phyloP scores from a whole-genome alignment of 805 yeast genomes.

The Pichia manshurica region DNA sequence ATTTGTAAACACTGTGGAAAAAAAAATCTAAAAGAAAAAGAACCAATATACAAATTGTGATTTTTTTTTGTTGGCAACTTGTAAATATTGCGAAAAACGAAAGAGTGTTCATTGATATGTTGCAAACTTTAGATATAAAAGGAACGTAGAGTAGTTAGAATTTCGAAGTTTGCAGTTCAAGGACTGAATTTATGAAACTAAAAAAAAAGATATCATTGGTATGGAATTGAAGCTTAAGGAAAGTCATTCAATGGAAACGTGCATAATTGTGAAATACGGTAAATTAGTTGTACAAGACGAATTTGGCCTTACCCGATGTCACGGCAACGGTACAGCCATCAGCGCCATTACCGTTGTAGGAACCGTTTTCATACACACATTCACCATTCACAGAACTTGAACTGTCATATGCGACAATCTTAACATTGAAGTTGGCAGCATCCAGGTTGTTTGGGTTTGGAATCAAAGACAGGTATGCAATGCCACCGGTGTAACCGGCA shows the following conservation, averaged over 20 bases:
- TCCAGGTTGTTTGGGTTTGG: slow-evolving; percentile 87
- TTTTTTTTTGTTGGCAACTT: too few species aligned
- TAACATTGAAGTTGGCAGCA: slow-evolving; percentile 52
- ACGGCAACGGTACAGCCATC: slow-evolving; percentile 76
- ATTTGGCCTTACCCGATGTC: slow-evolving; percentile 31
- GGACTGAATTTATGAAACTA: too few species aligned
- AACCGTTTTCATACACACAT: slow-evolving; percentile 39
- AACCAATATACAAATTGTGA: background rate
- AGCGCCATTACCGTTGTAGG: slow-evolving; percentile 48
- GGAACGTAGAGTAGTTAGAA: background rate
- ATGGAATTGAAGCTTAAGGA: too few species aligned
- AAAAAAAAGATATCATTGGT: too few species aligned
- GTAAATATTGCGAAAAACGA: too few species aligned
- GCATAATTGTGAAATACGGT: too few species aligned
- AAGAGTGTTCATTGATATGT: background rate
- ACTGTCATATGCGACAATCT: slow-evolving; percentile 35
- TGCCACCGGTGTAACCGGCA: slow-evolving; percentile 72
- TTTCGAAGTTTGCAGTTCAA: too few species aligned
- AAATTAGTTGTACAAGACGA: slow-evolving; percentile 25
- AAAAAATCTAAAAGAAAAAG: slow-evolving; percentile 1
- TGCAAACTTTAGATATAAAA: background rate
- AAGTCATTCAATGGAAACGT: too few species aligned
- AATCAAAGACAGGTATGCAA: slow-evolving; percentile 80
- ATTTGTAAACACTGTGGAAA: background rate
- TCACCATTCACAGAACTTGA: slow-evolving; percentile 35